Evolutionary conservation across 2,329 filamentous ascomycete genomes (phyloP).

Genomic region (Cladosporium sp.): DNA sequence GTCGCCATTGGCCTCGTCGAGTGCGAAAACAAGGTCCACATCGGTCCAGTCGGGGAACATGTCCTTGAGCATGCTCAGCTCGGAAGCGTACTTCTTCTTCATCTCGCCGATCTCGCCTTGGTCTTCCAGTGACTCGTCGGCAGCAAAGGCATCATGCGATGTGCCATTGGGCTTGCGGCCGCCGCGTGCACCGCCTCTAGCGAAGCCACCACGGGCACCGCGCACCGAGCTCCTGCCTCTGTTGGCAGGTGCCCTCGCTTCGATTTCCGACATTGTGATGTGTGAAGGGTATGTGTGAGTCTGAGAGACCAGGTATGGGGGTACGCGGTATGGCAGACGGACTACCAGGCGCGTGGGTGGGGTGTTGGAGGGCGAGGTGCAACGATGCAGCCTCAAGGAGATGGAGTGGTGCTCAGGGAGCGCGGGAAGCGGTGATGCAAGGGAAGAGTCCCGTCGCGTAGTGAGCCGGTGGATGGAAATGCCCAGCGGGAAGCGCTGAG

Average conservation of each 20-base stretch:
- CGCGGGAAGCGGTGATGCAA: slow-evolving; percentile 2
- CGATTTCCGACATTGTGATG: slow-evolving; percentile 83
- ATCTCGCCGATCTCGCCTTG: slow-evolving; percentile 87
- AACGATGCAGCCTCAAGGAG: slow-evolving; percentile 11
- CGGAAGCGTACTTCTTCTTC: slow-evolving; percentile 80
- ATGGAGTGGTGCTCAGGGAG: slow-evolving; percentile 7
- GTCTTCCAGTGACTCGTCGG: slow-evolving; percentile 64
- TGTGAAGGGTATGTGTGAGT: background rate
- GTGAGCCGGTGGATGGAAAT: background rate
- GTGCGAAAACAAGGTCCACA: slow-evolving; percentile 86
- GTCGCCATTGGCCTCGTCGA: slow-evolving; percentile 80
- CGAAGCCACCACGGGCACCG: slow-evolving; percentile 71
- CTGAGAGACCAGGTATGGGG: background rate
- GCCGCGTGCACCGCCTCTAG: slow-evolving; percentile 46
- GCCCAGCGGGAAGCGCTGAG: background rate
- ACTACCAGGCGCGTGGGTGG: slow-evolving; percentile 8
- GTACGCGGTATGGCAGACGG: slow-evolving; percentile 1
- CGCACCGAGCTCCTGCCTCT: slow-evolving; percentile 88
- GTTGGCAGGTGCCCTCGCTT: slow-evolving; percentile 73
- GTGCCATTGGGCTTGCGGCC: slow-evolving; percentile 59
- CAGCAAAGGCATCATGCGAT: slow-evolving; percentile 47
- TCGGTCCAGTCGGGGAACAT: slow-evolving; percentile 96
- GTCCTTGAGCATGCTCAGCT: slow-evolving; percentile 79
- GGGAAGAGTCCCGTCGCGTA: slow-evolving; percentile 4
- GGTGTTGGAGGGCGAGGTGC: slow-evolving; percentile 7